Evolutionary conservation across 768 basidiomycete species (phyloP).

Genomic region (Xanthoconium purpureum): DNA sequence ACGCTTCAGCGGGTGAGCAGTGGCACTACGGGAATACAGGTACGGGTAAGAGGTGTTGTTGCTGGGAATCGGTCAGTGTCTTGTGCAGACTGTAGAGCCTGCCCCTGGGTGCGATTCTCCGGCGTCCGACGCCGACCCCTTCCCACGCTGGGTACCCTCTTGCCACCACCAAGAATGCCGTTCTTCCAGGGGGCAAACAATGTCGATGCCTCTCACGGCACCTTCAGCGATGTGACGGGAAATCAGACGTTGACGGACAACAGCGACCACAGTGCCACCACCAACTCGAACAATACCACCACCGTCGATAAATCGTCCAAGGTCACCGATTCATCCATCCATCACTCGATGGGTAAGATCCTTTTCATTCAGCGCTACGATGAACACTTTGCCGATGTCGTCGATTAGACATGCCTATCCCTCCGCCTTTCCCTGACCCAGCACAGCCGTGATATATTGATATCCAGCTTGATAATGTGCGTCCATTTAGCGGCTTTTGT

Average conservation of each 20-base stretch:
- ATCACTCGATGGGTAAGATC: constrained; percentile 23
- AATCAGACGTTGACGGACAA: constrained; percentile 18
- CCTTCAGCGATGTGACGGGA: constrained; percentile 21
- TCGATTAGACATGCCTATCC: neutral
- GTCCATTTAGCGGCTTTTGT: no score
- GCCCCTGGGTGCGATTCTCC: no score
- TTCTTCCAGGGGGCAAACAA: constrained; percentile 23
- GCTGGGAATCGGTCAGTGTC: no score
- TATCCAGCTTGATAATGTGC: no score
- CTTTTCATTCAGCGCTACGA: neutral
- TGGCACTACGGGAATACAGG: no score
- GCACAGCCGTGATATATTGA: neutral
- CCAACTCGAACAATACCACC: constrained; percentile 20
- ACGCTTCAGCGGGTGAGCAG: no score
- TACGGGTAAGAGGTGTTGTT: no score
- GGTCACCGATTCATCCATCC: constrained; percentile 21
- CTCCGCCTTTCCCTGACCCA: constrained; percentile 1
- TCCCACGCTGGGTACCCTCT: neutral
- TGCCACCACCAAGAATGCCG: constrained; percentile 13
- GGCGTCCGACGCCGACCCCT: neutral
- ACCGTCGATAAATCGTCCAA: constrained; percentile 13
- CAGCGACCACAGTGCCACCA: constrained; percentile 15
- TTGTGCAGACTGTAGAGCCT: no score
- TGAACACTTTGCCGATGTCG: neutral
- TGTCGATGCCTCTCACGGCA: constrained; percentile 15